Evolutionary conservation across 768 basidiomycete genomes (phyloP).

Genomic region (Clavaria fumosa): DNA sequence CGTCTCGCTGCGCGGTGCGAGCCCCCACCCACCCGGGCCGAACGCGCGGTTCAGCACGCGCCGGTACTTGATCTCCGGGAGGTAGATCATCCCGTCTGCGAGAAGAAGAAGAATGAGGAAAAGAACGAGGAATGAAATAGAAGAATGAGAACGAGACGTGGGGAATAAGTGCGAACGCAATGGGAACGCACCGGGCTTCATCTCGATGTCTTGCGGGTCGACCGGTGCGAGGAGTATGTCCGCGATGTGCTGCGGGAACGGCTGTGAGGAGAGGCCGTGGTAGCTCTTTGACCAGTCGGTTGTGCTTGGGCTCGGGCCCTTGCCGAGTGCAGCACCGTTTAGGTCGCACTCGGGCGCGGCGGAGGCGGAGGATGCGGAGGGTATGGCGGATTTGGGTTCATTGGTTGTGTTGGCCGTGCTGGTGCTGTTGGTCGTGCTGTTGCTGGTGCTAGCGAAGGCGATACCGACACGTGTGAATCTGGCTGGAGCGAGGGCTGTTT

Average conservation of each 20-base stretch:
- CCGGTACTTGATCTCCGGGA: constrained; percentile 95
- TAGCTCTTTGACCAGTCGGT: constrained; percentile 89
- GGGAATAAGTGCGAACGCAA: constrained; percentile 1
- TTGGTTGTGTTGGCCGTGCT: no score
- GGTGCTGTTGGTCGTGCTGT: no score
- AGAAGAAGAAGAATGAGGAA: background rate
- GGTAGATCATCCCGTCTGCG: constrained; percentile 81
- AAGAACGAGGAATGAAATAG: background rate
- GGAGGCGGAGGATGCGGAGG: no score
- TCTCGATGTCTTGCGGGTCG: constrained; percentile 69
- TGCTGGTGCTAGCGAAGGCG: no score
- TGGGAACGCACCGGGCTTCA: constrained; percentile 67
- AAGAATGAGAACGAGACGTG: background rate
- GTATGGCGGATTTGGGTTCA: no score
- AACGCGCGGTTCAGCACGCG: constrained; percentile 86
- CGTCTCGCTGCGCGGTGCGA: constrained; percentile 86
- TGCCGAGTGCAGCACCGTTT: no score
- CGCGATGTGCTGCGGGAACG: constrained; percentile 64
- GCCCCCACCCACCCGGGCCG: constrained; percentile 93
- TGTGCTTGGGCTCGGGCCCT: no score
- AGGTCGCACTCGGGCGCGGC: no score
- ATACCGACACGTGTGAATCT: no score
- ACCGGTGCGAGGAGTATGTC: constrained; percentile 62
- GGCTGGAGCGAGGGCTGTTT: no score
- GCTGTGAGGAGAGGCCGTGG: constrained; percentile 57